phyloP scores from a whole-genome alignment of 345 rosid species.

The Citrus inodora region DNA sequence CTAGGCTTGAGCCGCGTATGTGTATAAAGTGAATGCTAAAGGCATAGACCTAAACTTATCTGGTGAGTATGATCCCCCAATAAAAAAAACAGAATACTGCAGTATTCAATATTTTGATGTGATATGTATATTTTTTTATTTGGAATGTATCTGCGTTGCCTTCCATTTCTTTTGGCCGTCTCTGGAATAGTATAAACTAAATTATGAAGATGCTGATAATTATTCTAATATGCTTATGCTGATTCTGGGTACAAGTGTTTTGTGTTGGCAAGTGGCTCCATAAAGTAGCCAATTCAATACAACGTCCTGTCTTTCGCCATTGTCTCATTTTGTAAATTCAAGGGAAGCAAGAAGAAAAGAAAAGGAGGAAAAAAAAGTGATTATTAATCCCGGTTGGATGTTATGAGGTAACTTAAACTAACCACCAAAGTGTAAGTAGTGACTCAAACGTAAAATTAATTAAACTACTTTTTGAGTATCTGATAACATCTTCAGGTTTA shows the following conservation, averaged over 20 bases:
- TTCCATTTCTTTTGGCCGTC: not conserved
- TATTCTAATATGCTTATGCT: not conserved
- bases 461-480: too few relatives aligned
- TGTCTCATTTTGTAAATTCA: not conserved
- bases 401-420: too few relatives aligned
- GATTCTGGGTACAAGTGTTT: not conserved
- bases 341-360: too few relatives aligned
- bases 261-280: not conserved
- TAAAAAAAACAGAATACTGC: not conserved
- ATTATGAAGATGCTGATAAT: too few relatives aligned
- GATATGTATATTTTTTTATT: not conserved
- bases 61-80: not conserved
- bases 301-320: not conserved
- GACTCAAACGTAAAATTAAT: too few relatives aligned
- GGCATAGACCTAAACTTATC: not conserved
- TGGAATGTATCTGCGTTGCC: not conserved
- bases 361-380: too few relatives aligned
- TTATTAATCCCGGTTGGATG: too few relatives aligned
- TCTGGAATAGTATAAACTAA: not conserved
- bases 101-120: not conserved
- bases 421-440: too few relatives aligned
- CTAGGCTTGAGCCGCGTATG: not conserved
- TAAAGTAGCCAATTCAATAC: not conserved
- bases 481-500: too few relatives aligned
- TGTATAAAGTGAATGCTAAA: not conserved